Conservation (phyloP, 2,329 filamentous ascomycete genomes). For the Alternaria sp. region DNA sequence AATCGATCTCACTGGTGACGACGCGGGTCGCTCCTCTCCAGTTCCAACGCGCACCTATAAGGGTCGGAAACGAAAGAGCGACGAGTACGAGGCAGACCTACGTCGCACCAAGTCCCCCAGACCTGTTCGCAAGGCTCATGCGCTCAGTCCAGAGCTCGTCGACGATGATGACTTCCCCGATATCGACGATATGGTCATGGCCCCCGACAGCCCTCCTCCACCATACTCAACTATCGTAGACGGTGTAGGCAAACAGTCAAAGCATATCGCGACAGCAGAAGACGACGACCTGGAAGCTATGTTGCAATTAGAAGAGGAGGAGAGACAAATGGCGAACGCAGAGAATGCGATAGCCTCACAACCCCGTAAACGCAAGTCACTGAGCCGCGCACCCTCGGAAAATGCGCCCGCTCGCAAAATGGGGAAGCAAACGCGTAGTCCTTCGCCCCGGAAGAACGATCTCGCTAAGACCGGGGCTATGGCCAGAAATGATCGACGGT, state of each 20-base stretch:
- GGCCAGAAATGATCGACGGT: background rate
- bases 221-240: slow-evolving; percentile 54
- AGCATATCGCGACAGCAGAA: background rate
- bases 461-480: background rate
- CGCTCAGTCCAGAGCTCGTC: slow-evolving; percentile 18
- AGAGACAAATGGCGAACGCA: slow-evolving; percentile 12
- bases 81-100: slow-evolving; percentile 48
- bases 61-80: slow-evolving; percentile 55
- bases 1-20: slow-evolving; percentile 47
- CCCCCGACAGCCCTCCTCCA: slow-evolving; percentile 38
- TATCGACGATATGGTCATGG: slow-evolving; percentile 46
- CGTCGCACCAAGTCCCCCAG: slow-evolving; percentile 23
- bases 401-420: slow-evolving; percentile 37
- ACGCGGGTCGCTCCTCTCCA: slow-evolving; percentile 24
- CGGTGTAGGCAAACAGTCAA: background rate
- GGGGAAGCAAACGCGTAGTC: slow-evolving; percentile 30
- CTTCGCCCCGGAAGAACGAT: slow-evolving; percentile 23
- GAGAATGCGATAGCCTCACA: slow-evolving; percentile 10
- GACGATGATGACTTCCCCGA: slow-evolving; percentile 45
- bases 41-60: slow-evolving; percentile 21
- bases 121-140: slow-evolving; percentile 14
- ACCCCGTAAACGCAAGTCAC: slow-evolving; percentile 39
- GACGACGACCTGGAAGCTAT: slow-evolving; percentile 19
- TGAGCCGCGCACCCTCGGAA: slow-evolving; percentile 38
- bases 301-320: slow-evolving; percentile 21